Base-by-base conservation (phyloP, 2,329 filamentous ascomycete genomes). In the Colletotrichum tropicicola region DNA sequence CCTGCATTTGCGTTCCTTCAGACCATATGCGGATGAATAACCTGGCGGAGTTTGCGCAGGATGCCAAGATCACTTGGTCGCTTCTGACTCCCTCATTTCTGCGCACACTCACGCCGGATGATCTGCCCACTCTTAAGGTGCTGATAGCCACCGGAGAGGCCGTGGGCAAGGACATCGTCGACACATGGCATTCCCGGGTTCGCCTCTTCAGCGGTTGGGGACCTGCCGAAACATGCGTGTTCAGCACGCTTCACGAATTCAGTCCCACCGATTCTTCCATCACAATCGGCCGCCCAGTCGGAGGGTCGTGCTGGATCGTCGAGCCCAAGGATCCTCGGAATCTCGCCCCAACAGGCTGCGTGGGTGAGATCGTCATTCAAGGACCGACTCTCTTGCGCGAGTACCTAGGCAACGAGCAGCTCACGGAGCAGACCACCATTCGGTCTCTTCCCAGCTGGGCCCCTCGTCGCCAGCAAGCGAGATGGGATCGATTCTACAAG, bases 51-150 rank as follows among this genome's bases (percentile, higher is more conserved):
- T 67, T 63, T 10, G 60, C 70, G 27, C 54, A 60, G 3, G 19
- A 61, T 5, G 30, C 59, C 3, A 73, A 80, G n/a, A 83, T 82
- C 27, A 85, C 80, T 45, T 83, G 80, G 78, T 82, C 82, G 3
- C 82, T 85, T 68, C 80, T 88, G 66, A 90, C 89, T 1, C 85
- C 87, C 3, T 80, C 86, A 0, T 80, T 91, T 17, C 85, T 86
- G 1, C 71, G 81, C 7, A 79, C 77, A 37, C 73, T 82, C 9
- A 73, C 76, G n/a, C 75, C 80, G 1, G 68, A 70, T 0, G 63
- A 68, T 0, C 71, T 82, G 0, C 78, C 80, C 0, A 76, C 73
- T 2, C 69, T 83, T 2, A 70, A 74, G 41, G 80, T 78, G 0
- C 67, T 83, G 15, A 63, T 66, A 17, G 84, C 86, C 71, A 79